These are phyloP conservation scores for Pseudogymnoascus sp. DNA, from an alignment of 2,329 filamentous ascomycete species.

Conservation along the genomic window DNA sequence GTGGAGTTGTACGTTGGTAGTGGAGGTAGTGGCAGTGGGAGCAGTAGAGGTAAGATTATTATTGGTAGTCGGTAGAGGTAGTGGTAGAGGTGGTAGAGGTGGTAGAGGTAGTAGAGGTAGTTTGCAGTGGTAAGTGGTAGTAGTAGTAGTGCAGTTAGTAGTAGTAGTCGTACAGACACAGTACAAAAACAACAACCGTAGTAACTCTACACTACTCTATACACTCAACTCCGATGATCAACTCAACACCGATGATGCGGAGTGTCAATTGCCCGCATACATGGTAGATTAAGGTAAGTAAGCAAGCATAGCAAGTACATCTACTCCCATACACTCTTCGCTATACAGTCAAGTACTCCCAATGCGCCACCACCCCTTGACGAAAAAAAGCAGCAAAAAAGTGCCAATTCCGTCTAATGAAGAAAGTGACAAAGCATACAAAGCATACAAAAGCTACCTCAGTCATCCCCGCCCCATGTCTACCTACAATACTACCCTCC, in stretches of 20 bases:
- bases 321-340: not conserved
- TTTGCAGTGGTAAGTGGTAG: not conserved
- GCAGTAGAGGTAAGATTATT: no score
- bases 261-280: not conserved
- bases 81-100: no score
- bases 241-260: not conserved
- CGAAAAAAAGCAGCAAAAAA: not conserved
- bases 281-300: not conserved
- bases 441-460: not conserved
- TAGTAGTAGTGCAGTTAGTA: not conserved
- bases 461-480: no score
- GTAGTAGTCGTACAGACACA: not conserved
- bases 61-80: no score
- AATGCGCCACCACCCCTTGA: not conserved
- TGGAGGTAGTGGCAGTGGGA: no score
- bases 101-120: no score
- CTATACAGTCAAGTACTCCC: not conserved
- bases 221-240: no score
- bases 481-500: not conserved
- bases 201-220: no score
- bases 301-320: not conserved
- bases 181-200: not conserved
- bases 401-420: not conserved
- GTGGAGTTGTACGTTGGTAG: no score
- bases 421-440: not conserved